A percentile compares a stretch with the other conserved stretches of the same genome.
Conservation (phyloP, 176 grass and related monocot species). For the Pontederia paniculata region DNA sequence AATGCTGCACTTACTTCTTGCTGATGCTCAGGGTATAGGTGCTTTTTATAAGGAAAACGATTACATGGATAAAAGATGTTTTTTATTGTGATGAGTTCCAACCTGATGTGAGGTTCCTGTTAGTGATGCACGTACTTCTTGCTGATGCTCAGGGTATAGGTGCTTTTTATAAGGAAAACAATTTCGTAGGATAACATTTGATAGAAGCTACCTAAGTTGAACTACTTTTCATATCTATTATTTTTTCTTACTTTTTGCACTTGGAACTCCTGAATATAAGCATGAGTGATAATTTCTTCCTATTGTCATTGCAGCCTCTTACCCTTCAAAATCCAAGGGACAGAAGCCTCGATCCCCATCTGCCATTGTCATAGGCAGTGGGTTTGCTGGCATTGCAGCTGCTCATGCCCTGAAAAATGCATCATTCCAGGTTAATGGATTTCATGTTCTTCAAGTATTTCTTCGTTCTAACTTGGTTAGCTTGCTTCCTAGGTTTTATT, state of each 20-base stretch:
- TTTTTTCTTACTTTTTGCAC: not conserved
- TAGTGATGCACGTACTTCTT: not conserved
- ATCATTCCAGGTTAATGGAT: slow-evolving; percentile 52
- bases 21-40: not conserved
- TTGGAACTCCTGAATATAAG: not conserved
- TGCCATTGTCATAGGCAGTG: slow-evolving; percentile 89
- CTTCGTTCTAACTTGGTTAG: not conserved
- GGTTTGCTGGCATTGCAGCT: slow-evolving; percentile 93
- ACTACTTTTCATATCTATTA: too few species aligned
- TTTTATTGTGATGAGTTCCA: too few species aligned
- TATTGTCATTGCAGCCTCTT: slow-evolving; percentile 37
- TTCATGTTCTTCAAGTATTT: not conserved
- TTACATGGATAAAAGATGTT: too few species aligned
- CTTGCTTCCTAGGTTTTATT: not conserved
- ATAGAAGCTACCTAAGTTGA: too few species aligned
- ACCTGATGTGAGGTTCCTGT: too few species aligned
- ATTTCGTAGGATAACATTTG: not conserved
- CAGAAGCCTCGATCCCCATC: slow-evolving; percentile 43
- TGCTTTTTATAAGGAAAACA: not conserved
- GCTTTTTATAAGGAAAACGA: not conserved
- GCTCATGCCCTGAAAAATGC: slow-evolving; percentile 82
- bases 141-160: not conserved
- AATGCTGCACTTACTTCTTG: not conserved
- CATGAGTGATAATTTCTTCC: not conserved
- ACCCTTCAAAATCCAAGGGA: slow-evolving; percentile 37